Conservation (phyloP, 2,329 filamentous ascomycete species). For the Scorias spongiosa region DNA sequence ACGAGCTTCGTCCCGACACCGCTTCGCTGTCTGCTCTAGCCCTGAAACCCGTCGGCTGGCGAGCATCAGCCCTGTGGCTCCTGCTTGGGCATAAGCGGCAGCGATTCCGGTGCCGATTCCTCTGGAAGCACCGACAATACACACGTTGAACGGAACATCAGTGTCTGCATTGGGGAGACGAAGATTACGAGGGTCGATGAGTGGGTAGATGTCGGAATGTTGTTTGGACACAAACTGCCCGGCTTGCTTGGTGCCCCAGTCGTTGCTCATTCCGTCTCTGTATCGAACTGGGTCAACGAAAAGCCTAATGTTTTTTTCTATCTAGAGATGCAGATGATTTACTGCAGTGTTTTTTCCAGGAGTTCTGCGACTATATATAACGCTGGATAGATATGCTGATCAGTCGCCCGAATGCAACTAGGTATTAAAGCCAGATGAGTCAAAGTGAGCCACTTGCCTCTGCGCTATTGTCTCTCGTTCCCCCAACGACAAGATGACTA, state of each 20-base stretch:
- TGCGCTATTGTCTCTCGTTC: too few relatives aligned
- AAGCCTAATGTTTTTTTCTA: too few relatives aligned
- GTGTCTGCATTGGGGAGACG: slow-evolving; percentile 8
- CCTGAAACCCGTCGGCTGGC: slow-evolving; percentile 17
- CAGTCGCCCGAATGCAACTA: too few relatives aligned
- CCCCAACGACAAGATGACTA: too few relatives aligned
- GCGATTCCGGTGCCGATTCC: slow-evolving; percentile 23
- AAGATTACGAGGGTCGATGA: slow-evolving; percentile 3
- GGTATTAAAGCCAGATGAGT: too few relatives aligned
- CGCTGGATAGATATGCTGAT: too few relatives aligned
- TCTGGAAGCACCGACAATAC: slow-evolving; percentile 22
- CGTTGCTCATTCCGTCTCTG: neutral
- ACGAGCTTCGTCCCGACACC: slow-evolving; percentile 11
- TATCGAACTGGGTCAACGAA: neutral
- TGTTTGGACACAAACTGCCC: neutral
- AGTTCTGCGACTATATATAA: too few relatives aligned
- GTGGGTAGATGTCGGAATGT: slow-evolving; percentile 1
- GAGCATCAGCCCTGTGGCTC: slow-evolving; percentile 20
- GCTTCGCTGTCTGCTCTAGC: slow-evolving; percentile 15
- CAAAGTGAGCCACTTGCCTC: too few relatives aligned
- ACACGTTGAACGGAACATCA: slow-evolving; percentile 15
- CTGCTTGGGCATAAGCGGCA: slow-evolving; percentile 20
- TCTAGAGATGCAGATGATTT: too few relatives aligned
- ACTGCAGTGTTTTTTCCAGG: too few relatives aligned
- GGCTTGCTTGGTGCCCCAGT: neutral